Percentiles rank a stretch among this genome's conserved stretches.
Conservation (phyloP, 2,329 filamentous ascomycete genomes). For the Aspergillus sergii region DNA sequence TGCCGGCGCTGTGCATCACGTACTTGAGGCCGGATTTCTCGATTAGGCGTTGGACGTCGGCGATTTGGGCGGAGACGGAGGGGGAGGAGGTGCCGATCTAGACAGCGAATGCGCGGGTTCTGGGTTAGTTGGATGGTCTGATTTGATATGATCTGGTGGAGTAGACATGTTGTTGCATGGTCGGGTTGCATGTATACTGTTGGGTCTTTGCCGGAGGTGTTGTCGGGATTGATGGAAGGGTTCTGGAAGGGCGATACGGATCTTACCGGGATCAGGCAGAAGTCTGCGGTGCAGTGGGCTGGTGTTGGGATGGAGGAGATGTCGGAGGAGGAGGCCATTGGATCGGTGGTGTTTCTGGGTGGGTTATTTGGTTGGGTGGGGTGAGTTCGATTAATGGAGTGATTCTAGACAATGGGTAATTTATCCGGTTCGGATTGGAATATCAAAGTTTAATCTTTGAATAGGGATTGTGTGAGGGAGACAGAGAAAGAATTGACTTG, state of each 20-base stretch:
- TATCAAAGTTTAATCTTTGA: neutral
- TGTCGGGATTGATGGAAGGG: neutral
- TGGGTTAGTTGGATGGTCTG: neutral
- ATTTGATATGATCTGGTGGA: neutral
- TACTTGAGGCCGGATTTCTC: conserved; percentile 79
- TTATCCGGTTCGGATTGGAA: neutral
- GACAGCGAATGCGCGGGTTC: neutral
- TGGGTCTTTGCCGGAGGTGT: neutral
- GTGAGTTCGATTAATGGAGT: no score
- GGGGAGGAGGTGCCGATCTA: conserved; percentile 77
- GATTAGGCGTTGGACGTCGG: conserved; percentile 83
- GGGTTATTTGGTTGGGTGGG: neutral
- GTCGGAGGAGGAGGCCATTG: conserved; percentile 25
- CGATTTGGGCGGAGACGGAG: conserved; percentile 81
- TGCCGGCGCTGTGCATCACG: conserved; percentile 90
- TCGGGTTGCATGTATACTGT: neutral
- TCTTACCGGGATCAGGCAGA: conserved; percentile 81
- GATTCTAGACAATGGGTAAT: neutral
- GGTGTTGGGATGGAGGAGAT: conserved; percentile 59
- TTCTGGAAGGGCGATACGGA: neutral
- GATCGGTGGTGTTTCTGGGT: neutral
- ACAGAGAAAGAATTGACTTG: neutral
- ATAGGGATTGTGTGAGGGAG: neutral
- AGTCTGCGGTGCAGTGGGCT: conserved; percentile 78
- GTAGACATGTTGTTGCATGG: neutral